Evolutionary conservation across 805 yeast genomes (phyloP).

Genomic region (Monosporozyma unispora): DNA sequence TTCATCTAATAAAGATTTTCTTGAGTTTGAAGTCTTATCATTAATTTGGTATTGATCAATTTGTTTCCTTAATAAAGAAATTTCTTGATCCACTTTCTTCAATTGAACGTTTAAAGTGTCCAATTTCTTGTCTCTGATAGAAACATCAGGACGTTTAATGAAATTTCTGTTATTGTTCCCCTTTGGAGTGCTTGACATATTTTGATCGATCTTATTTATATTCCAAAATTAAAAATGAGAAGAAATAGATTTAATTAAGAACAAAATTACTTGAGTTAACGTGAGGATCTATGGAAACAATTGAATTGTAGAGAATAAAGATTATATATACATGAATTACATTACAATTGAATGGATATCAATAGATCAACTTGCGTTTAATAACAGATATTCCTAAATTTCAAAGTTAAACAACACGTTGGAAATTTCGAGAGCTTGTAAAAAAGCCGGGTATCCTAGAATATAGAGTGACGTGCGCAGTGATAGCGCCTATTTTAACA

Average conservation of each 20-base stretch:
- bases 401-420: not conserved
- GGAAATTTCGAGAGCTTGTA: not conserved
- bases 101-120: conserved; percentile 50
- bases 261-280: not conserved
- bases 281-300: not conserved
- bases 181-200: conserved; percentile 1
- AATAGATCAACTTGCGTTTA: not conserved
- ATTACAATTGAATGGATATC: not conserved
- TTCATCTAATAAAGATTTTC: conserved; percentile 46
- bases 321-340: not conserved
- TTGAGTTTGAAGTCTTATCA: conserved; percentile 41
- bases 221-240: not conserved
- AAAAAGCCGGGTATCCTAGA: not conserved
- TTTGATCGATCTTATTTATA: not conserved
- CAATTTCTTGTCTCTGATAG: conserved; percentile 50
- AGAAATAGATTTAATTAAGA: not conserved
- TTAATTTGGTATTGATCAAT: conserved; percentile 41
- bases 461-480: not conserved
- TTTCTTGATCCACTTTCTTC: conserved; percentile 49
- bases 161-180: conserved; percentile 6
- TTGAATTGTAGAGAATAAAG: not conserved
- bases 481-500: not conserved
- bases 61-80: conserved; percentile 45
- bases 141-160: conserved; percentile 67
- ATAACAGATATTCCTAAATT: not conserved